These are phyloP conservation scores for Alternaria dauci DNA, from an alignment of 2,329 filamentous ascomycete genomes.

Conservation along the genomic window DNA sequence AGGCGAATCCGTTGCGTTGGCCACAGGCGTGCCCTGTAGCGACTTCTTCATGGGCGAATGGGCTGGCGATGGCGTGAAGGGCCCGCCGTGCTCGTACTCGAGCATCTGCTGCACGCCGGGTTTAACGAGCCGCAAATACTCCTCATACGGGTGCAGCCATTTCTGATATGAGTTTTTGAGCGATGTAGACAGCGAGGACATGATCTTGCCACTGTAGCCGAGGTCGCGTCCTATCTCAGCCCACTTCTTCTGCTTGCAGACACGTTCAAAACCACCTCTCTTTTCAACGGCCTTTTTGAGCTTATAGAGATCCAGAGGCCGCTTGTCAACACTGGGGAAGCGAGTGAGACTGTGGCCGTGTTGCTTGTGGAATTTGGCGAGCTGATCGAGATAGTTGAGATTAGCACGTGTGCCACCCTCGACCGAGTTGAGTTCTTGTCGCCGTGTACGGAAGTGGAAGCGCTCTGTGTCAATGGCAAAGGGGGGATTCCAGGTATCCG, in stretches of 20 bases:
- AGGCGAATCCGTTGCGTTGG: conserved; percentile 71
- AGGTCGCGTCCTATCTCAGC: conserved; percentile 96
- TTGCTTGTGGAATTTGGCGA: conserved; percentile 96
- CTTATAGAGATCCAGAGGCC: conserved; percentile 92
- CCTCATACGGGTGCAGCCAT: conserved; percentile 96
- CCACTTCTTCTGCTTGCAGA: conserved; percentile 99
- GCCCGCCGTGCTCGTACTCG: conserved; percentile 90
- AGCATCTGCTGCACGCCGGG: conserved; percentile 96
- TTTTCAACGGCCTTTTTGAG: conserved; percentile 96
- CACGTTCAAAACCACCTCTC: conserved; percentile 91
- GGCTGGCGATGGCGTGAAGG: conserved; percentile 80
- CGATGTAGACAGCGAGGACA: conserved; percentile 97
- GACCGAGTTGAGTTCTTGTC: conserved; percentile 96
- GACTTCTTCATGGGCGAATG: conserved; percentile 74
- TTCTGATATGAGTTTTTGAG: conserved; percentile 98
- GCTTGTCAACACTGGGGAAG: conserved; percentile 96
- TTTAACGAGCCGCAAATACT: conserved; percentile 89
- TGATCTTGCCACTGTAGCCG: conserved; percentile 98
- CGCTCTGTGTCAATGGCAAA: conserved; percentile 98
- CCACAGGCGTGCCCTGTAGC: conserved; percentile 58
- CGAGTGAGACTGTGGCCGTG: conserved; percentile 93
- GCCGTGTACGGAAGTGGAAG: conserved; percentile 95
- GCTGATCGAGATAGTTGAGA: conserved; percentile 92
- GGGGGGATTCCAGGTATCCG: conserved; percentile 89
- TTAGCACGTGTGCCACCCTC: conserved; percentile 98